Base-by-base conservation (phyloP, 177 flowering plant genomes). In the Vitis hybrid region DNA sequence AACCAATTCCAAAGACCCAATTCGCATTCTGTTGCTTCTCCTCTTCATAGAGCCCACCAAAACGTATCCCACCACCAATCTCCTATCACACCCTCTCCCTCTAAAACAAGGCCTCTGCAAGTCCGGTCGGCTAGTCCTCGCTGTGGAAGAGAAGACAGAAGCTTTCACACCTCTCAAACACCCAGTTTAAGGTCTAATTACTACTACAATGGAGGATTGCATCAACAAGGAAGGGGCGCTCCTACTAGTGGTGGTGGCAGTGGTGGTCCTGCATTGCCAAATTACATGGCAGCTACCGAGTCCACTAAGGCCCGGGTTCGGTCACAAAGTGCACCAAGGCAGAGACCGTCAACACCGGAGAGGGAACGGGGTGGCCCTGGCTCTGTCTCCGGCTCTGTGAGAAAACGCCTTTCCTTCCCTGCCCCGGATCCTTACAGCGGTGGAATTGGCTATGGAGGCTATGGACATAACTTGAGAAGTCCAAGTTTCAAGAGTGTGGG, bases 201-300 rank as follows among this genome's bases (percentile, higher is more conserved):
- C 62, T 66, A 56, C 59, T 71, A 75, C 71, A 84, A 10, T 54
- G 71, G 83, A 13, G 75, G 60, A 7, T 12, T 70, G 49, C 61
- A 55, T 45, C 83, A 77, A 64, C 71, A 73, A 26, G 67, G 75
- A 50, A 73, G 73, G 17, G 60, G 63, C 10, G 63, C 71, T 12
- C 34, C 72, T 13, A 76, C 30, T 23, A 62, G 60, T 11, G 61
- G 67, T 19, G 80, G 65, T 7, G 56, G 68, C 3, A 45, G 23
- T 50, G 62, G 17, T 18, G 64, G 26, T 49, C 57, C 66, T 26
- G 17, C 70, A 14, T 40, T 70, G 65, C 91, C 89, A 9, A 87
- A 77, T 62, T 86, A 88, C 70, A 86, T 88, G 91, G 76, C 82
- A 10, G 80, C 83, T 30, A 87, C 91, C 5, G 86, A 71, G 61